A percentile compares a stretch with the other conserved stretches of the same genome.
These are phyloP conservation scores for Acrodontium crateriforme DNA, from an alignment of 2,329 filamentous ascomycete genomes.

Conservation along the genomic window DNA sequence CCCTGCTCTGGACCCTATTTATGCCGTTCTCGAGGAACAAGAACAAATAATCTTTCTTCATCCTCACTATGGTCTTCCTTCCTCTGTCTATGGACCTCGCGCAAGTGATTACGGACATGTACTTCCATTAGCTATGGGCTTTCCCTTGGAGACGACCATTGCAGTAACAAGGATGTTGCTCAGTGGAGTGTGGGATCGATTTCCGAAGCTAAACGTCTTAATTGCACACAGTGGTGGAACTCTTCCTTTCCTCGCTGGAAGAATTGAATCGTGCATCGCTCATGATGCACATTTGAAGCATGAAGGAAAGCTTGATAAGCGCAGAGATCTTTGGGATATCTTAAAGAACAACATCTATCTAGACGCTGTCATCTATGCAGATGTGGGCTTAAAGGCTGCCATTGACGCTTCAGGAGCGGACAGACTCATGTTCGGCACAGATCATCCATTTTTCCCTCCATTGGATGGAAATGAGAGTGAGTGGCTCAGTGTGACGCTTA, in stretches of 20 bases:
- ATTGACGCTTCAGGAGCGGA: conserved; percentile 54
- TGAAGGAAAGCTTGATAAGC: conserved; percentile 44
- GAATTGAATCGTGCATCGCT: conserved; percentile 74
- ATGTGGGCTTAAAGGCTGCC: conserved; percentile 58
- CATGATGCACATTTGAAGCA: conserved; percentile 66
- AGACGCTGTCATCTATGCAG: conserved; percentile 73
- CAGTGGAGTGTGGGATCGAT: conserved; percentile 70
- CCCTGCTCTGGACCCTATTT: conserved; percentile 55
- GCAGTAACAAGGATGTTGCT: conserved; percentile 77
- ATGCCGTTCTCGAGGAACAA: conserved; percentile 51
- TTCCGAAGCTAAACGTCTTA: conserved; percentile 55
- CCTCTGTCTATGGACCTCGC: conserved; percentile 62
- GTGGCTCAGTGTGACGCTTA: conserved; percentile 56
- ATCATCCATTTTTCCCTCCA: conserved; percentile 77
- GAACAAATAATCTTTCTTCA: conserved; percentile 66
- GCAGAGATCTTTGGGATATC: conserved; percentile 49
- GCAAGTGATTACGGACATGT: conserved; percentile 73
- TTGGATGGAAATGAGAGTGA: conserved; percentile 45
- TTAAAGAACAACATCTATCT: conserved; percentile 68
- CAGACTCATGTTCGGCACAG: conserved; percentile 66
- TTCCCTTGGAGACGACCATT: conserved; percentile 87
- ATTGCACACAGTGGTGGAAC: conserved; percentile 83
- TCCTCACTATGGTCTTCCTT: conserved; percentile 80
- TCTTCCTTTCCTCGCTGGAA: conserved; percentile 72
- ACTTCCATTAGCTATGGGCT: conserved; percentile 70